Conservation (phyloP, 75 land plant genomes). For the Azolla pinnata region DNA sequence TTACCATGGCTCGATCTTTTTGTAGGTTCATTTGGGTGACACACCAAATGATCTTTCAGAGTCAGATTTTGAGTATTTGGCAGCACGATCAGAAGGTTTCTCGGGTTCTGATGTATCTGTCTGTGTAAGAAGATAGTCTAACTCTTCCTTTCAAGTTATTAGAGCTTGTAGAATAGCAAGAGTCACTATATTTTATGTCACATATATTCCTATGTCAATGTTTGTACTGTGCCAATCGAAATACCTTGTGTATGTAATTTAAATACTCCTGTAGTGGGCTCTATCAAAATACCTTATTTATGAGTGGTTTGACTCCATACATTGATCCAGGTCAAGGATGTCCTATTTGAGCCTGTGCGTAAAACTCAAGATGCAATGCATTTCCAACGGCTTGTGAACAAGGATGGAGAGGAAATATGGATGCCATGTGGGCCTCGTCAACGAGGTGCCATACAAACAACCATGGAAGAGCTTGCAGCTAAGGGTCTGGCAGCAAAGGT, state of each 20-base stretch:
- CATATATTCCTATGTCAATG: no score
- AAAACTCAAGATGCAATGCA: constrained; percentile 99
- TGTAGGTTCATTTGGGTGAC: constrained; percentile 90
- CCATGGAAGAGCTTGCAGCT: constrained; percentile 86
- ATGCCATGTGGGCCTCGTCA: constrained; percentile 89
- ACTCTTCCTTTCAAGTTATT: no score
- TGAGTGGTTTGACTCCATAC: no score
- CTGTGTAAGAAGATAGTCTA: no score
- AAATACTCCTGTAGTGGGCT: no score
- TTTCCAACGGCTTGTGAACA: constrained; percentile 36
- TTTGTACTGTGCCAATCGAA: no score
- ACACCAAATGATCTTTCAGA: constrained; percentile 87
- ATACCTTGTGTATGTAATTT: no score
- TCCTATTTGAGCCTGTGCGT: constrained; percentile 92
- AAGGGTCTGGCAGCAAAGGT: constrained; percentile 81
- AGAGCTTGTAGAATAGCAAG: no score
- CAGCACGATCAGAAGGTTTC: constrained; percentile 77
- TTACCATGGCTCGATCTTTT: no score
- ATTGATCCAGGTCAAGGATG: constrained; percentile 94
- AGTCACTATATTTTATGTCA: no score
- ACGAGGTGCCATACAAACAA: constrained; percentile 75
- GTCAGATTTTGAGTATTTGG: constrained; percentile 79
- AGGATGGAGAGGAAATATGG: constrained; percentile 66
- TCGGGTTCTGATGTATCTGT: constrained; percentile 95
- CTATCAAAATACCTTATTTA: no score